phyloP scores from a whole-genome alignment of 352 stramenopile genomes.

The Phytophthora pseudosyringae region DNA sequence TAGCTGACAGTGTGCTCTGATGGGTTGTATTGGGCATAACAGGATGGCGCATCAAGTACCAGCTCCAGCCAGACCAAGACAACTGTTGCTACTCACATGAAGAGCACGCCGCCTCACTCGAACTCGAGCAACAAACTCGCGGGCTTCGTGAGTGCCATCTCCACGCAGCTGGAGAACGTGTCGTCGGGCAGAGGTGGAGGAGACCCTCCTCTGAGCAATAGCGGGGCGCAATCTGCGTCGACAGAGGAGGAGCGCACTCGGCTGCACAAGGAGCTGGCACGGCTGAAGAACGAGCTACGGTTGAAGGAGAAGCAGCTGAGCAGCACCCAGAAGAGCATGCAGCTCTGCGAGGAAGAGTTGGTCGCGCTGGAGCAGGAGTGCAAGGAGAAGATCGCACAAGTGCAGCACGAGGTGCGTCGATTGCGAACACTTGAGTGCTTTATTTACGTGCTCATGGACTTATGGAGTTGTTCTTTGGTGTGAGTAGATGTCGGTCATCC shows the following conservation, averaged over 20 bases:
- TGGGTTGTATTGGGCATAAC: conserved; percentile 4
- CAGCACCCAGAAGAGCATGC: conserved; percentile 61
- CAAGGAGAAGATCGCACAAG: conserved; percentile 68
- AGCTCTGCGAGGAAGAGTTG: conserved; percentile 79
- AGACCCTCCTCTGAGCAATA: conserved; percentile 21
- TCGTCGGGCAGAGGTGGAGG: conserved; percentile 27
- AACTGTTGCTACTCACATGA: not conserved
- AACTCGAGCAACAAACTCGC: conserved; percentile 40
- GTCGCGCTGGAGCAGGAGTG: conserved; percentile 80
- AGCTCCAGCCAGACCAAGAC: conserved; percentile 24
- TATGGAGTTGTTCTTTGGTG: conserved; percentile 5
- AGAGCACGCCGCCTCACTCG: conserved; percentile 35
- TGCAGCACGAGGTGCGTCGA: conserved; percentile 56
- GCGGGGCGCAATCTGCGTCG: conserved; percentile 12
- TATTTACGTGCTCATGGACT: not conserved
- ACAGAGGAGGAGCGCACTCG: conserved; percentile 38
- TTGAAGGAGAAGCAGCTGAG: conserved; percentile 69
- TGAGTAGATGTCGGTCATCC: conserved; percentile 49
- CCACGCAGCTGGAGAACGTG: conserved; percentile 37
- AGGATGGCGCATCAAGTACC: conserved; percentile 24
- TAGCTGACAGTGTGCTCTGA: conserved; percentile 1
- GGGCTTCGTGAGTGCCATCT: conserved; percentile 42
- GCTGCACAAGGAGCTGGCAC: conserved; percentile 63
- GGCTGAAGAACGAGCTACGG: conserved; percentile 57
- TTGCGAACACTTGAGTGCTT: not conserved